Evolutionary conservation across 345 rosid genomes (phyloP), one percentile per base, ranked within the genome.

Genomic region (Camelina neglecta): DNA sequence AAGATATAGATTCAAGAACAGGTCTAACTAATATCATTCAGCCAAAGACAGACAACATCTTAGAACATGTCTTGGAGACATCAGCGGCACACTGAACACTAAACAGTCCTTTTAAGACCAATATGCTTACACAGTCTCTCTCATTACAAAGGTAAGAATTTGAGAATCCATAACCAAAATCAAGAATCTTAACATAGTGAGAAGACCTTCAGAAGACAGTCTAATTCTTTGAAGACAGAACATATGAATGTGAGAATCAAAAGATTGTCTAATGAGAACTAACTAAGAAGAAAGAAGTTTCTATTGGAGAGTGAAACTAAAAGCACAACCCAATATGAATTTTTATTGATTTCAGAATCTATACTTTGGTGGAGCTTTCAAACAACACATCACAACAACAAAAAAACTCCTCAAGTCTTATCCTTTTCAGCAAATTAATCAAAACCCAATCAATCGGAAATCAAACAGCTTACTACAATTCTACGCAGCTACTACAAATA

Each of bases 1-100:
- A 33, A 47, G 64, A 15, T 10, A 35, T 18, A 47, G 45, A 56
- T 21, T 41, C 47, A 60, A 68, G 47, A 74, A 57, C 31, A 44
- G 4, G 48, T 56, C n/a, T 62, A 8, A 3, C 42, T 10, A 26
- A 26, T 26, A 26, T 24, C 48, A 42, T 55, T 48, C 15, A 45
- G 56, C 38, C 31, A 26, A 53, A 20, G 18, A 38, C 45, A 54
- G 15, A 44, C 39, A 45, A 20, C 56, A 42, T 35, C 53, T 11
- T 59, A 6, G 38, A 1, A 20, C 54, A 48, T 24, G 50, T 26
- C 26, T 26, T 66, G 42, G 31, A 56, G 42, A 41, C 35, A 63
- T 36, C 26, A 48, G 16, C 0, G 0, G 29, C 3, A 2, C 45
- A 71, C 36, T 58, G 9, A 18, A 18, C 18, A 18, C 18, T 18